These are phyloP conservation scores for Nowakowskiella sp. DNA, from an alignment of 192 early-diverging fungal species.

Conservation along the genomic window DNA sequence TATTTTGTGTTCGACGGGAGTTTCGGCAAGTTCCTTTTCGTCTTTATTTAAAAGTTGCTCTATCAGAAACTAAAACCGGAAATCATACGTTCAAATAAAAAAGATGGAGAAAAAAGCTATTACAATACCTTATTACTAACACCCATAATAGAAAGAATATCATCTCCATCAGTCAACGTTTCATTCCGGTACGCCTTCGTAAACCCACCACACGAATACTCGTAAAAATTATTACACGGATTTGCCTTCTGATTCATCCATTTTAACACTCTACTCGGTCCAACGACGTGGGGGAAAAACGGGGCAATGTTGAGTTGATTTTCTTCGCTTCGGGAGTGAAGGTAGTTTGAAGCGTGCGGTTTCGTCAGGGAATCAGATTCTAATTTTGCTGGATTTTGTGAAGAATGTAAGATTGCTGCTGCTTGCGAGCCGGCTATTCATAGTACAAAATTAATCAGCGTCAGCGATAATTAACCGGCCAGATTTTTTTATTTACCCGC, in stretches of 20 bases:
- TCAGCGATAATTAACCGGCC: too few species aligned
- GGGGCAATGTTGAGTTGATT: conserved; percentile 20
- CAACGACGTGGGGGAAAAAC: conserved; percentile 29
- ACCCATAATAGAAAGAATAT: conserved; percentile 28
- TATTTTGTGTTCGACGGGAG: conserved; percentile 14
- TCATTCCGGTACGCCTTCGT: conserved; percentile 10
- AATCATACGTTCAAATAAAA: background rate
- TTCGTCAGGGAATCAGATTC: too few species aligned
- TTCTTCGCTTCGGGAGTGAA: conserved; percentile 21
- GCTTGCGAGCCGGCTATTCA: too few species aligned
- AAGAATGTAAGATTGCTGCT: too few species aligned
- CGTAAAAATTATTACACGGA: conserved; percentile 38
- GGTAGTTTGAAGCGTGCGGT: too few species aligned
- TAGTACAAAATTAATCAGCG: too few species aligned
- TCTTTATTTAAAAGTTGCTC: conserved; percentile 21
- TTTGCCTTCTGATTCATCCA: conserved; percentile 27
- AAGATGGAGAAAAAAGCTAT: background rate
- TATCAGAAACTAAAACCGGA: conserved; percentile 22
- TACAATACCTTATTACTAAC: conserved; percentile 11
- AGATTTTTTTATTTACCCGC: too few species aligned
- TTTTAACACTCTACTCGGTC: conserved; percentile 15
- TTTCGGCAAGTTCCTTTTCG: conserved; percentile 9
- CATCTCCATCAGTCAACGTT: conserved; percentile 4
- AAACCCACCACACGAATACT: conserved; percentile 32
- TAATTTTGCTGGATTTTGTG: too few species aligned